Percentiles rank a stretch among this genome's conserved stretches.
These are phyloP conservation scores for Barbarea vulgaris DNA, from an alignment of 345 rosid species.

Conservation along the genomic window DNA sequence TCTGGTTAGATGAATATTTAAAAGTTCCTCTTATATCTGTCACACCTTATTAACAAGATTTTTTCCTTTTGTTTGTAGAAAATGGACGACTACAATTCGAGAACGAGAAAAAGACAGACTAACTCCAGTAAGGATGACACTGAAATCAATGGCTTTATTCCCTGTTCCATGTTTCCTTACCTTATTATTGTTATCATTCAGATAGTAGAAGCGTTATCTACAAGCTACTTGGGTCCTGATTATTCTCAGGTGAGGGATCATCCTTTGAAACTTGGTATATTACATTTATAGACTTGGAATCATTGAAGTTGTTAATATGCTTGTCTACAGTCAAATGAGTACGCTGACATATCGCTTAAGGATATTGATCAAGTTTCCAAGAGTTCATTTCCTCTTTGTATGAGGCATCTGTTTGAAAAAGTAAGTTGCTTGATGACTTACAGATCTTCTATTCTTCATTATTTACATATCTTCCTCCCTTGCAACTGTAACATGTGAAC, in stretches of 20 bases:
- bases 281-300: slow-evolving; percentile 14
- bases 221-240: slow-evolving; percentile 88
- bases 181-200: slow-evolving; percentile 38
- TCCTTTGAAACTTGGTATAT: slow-evolving; percentile 14
- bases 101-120: slow-evolving; percentile 89
- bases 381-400: slow-evolving; percentile 91
- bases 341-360: slow-evolving; percentile 71
- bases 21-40: background rate
- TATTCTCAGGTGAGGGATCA: slow-evolving; percentile 69
- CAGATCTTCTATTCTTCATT: background rate
- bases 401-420: slow-evolving; percentile 88
- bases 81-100: slow-evolving; percentile 78
- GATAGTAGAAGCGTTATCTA: slow-evolving; percentile 80
- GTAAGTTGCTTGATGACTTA: slow-evolving; percentile 43
- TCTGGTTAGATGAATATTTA: slow-evolving; percentile 20
- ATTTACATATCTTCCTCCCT: slow-evolving; percentile 9
- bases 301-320: slow-evolving; percentile 30
- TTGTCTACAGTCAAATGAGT: slow-evolving; percentile 68
- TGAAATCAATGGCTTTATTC: slow-evolving; percentile 3
- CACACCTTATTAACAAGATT: background rate
- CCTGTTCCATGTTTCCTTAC: background rate
- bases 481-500: slow-evolving; percentile 17
- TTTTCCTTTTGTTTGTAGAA: slow-evolving; percentile 54
- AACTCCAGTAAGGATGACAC: slow-evolving; percentile 64
- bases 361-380: slow-evolving; percentile 77